Evolutionary conservation across 2,329 filamentous ascomycete species (phyloP).

Genomic region (Colletotrichum truncatum): DNA sequence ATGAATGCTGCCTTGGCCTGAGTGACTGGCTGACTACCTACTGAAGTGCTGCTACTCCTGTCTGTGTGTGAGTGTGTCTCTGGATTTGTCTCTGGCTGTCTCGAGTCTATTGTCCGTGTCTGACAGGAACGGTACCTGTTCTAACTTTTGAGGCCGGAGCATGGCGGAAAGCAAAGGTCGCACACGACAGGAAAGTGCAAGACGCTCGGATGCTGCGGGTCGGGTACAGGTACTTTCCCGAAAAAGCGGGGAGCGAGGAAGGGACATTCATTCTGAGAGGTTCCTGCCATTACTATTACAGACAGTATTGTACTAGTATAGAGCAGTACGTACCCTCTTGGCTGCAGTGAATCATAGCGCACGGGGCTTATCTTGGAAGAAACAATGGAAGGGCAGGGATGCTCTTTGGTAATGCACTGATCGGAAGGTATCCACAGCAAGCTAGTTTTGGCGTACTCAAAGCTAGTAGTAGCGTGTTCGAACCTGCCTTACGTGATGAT

Average conservation of each 20-base stretch:
- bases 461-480: background rate
- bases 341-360: background rate
- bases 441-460: background rate
- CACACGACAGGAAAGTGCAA: background rate
- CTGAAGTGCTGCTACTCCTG: too few species aligned
- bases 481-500: slow-evolving; percentile 29
- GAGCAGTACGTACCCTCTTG: background rate
- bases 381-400: background rate
- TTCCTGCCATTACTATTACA: too few species aligned
- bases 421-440: background rate
- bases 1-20: too few species aligned
- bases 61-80: too few species aligned
- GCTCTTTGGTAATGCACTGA: background rate
- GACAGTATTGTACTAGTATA: too few species aligned
- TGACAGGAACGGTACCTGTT: slow-evolving; percentile 4
- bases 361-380: slow-evolving; percentile 6
- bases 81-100: too few species aligned
- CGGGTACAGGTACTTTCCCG: slow-evolving; percentile 18
- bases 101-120: slow-evolving; percentile 4
- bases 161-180: background rate
- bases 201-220: slow-evolving; percentile 27
- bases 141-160: background rate
- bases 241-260: background rate
- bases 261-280: too few species aligned
- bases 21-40: background rate